Conservation (phyloP, 352 stramenopile genomes). For the Aphanomyces stellatus region DNA sequence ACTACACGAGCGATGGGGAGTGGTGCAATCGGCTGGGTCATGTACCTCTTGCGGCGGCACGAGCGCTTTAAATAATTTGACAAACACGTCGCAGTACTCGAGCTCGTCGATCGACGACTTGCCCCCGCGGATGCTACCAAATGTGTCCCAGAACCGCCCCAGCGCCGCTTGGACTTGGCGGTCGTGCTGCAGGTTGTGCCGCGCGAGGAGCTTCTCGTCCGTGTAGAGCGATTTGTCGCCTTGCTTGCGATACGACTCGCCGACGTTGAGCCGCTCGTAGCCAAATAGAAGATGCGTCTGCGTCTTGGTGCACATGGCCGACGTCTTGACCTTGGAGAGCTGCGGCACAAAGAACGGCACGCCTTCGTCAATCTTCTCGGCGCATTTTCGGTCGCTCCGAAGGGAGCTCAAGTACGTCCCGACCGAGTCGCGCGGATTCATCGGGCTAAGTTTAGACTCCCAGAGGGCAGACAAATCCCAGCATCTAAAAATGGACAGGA, state of each 20-base stretch:
- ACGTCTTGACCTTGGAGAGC: conserved; percentile 59
- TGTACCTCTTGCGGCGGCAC: conserved; percentile 44
- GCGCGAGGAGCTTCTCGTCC: conserved; percentile 50
- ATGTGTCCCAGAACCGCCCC: conserved; percentile 64
- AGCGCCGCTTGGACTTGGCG: conserved; percentile 39
- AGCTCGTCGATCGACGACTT: conserved; percentile 31
- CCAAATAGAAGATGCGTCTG: conserved; percentile 43
- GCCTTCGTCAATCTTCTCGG: conserved; percentile 26
- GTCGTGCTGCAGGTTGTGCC: conserved; percentile 44
- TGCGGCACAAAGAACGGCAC: conserved; percentile 54
- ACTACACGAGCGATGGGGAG: conserved; percentile 21
- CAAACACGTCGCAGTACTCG: conserved; percentile 71
- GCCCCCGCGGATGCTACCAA: conserved; percentile 43
- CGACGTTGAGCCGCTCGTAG: conserved; percentile 29
- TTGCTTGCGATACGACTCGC: conserved; percentile 57
- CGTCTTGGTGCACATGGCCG: conserved; percentile 40
- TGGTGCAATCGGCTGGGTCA: not conserved
- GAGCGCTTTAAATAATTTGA: conserved; percentile 77
- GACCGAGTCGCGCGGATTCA: conserved; percentile 10
- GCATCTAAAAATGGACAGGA: not conserved
- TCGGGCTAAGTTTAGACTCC: not conserved
- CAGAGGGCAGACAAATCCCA: no score
- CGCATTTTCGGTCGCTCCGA: conserved; percentile 1
- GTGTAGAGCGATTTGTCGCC: conserved; percentile 60
- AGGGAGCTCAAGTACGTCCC: conserved; percentile 16